Evolutionary conservation across 2,329 filamentous ascomycete genomes (phyloP).

Genomic region (Cladophialophora carrionii): DNA sequence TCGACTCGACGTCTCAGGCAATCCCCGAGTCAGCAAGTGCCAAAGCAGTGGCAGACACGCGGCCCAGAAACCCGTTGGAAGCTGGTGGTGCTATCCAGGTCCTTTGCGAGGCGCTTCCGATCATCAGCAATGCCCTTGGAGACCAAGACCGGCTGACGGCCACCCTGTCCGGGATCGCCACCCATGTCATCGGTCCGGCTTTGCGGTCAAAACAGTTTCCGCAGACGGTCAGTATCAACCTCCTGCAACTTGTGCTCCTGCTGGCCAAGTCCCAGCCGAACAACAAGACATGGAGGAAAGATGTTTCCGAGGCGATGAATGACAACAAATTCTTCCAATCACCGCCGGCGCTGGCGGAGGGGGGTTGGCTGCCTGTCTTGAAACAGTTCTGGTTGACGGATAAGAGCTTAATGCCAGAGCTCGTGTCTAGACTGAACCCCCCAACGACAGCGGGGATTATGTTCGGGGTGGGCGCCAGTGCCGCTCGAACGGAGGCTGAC

Average conservation of each 20-base stretch:
- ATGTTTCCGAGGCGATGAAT: conserved; percentile 88
- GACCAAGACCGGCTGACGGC: conserved; percentile 81
- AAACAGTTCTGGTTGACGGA: conserved; percentile 83
- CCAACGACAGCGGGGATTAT: conserved; percentile 94
- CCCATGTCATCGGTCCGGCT: conserved; percentile 77
- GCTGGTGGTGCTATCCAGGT: conserved; percentile 77
- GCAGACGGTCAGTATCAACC: conserved; percentile 73
- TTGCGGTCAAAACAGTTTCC: conserved; percentile 86
- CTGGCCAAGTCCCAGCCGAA: conserved; percentile 76
- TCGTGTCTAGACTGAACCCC: conserved; percentile 75
- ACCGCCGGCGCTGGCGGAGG: conserved; percentile 65
- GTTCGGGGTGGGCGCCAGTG: conserved; percentile 95
- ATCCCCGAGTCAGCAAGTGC: conserved; percentile 1
- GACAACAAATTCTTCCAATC: conserved; percentile 83
- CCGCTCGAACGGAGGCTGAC: conserved; percentile 91
- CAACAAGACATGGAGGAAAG: conserved; percentile 90
- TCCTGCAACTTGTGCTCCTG: conserved; percentile 73
- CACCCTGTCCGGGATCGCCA: conserved; percentile 78
- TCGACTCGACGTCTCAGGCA: conserved; percentile 54
- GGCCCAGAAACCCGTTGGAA: conserved; percentile 39
- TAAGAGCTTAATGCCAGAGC: conserved; percentile 83
- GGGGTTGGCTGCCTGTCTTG: conserved; percentile 80
- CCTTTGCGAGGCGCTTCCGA: conserved; percentile 75
- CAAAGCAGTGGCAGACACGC: conserved; percentile 31
- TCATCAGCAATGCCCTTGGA: conserved; percentile 78